Conservation (phyloP, 2,329 filamentous ascomycete genomes). For the Thelonectria blattea region DNA sequence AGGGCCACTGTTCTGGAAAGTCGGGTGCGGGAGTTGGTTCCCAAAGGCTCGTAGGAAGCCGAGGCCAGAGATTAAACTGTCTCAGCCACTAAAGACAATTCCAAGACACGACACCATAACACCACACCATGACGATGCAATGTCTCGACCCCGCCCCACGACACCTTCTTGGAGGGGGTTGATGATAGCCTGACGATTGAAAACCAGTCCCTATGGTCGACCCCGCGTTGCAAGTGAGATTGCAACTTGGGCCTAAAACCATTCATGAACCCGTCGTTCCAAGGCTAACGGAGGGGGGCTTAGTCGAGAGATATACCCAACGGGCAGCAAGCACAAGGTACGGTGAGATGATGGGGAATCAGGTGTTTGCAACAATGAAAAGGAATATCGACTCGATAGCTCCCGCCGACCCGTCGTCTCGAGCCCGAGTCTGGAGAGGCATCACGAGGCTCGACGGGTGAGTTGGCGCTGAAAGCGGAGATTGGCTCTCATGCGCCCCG, state of each 20-base stretch:
- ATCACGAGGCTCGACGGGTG: slow-evolving; percentile 30
- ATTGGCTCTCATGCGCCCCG: slow-evolving; percentile 29
- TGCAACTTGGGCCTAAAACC: slow-evolving; percentile 18
- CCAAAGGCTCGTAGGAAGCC: background rate
- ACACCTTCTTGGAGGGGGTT: slow-evolving; percentile 9
- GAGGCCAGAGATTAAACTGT: slow-evolving; percentile 1
- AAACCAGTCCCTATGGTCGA: slow-evolving; percentile 18
- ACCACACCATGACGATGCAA: slow-evolving; percentile 9
- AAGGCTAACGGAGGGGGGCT: slow-evolving; percentile 9
- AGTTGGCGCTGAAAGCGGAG: slow-evolving; percentile 29
- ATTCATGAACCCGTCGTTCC: background rate
- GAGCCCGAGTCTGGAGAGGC: slow-evolving; percentile 19
- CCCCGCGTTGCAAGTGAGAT: slow-evolving; percentile 30
- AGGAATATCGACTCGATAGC: slow-evolving; percentile 11
- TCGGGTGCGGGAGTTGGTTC: background rate
- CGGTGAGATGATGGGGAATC: background rate
- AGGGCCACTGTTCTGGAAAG: slow-evolving; percentile 5
- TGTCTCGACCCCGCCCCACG: slow-evolving; percentile 24
- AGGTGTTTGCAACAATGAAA: background rate
- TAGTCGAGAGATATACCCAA: background rate
- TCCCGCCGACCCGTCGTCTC: slow-evolving; percentile 17
- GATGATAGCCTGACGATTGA: background rate
- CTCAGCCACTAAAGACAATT: background rate
- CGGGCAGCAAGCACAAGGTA: background rate
- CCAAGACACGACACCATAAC: background rate